A percentile compares a stretch with the other conserved stretches of the same genome.
These are phyloP conservation scores for Cladophialophora carrionii DNA, from an alignment of 2,329 filamentous ascomycete genomes.

Conservation along the genomic window DNA sequence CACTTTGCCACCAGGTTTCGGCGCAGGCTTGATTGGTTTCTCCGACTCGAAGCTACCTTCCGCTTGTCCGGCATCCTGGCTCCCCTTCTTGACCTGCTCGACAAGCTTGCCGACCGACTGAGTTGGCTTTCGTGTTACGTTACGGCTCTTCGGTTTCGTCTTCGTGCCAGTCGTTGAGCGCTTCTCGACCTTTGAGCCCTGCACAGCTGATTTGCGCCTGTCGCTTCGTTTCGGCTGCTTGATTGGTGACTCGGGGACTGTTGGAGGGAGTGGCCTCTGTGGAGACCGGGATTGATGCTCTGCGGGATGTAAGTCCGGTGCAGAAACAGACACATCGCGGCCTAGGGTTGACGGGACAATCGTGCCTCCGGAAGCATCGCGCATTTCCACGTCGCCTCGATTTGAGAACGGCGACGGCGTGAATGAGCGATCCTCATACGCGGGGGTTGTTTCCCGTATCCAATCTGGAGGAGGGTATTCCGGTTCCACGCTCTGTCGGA, in stretches of 20 bases:
- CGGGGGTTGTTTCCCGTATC: conserved; percentile 28
- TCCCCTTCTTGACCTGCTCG: conserved; percentile 21
- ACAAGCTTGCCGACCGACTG: conserved; percentile 24
- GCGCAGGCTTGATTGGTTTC: background rate
- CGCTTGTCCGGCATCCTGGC: conserved; percentile 5
- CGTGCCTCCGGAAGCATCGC: conserved; percentile 5
- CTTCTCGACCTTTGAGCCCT: conserved; percentile 31
- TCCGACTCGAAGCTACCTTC: background rate
- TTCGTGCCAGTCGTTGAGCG: conserved; percentile 26
- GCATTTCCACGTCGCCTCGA: conserved; percentile 27
- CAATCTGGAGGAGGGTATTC: conserved; percentile 24
- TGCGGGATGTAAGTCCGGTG: conserved; percentile 1
- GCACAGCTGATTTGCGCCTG: conserved; percentile 26
- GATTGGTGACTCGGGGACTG: conserved; percentile 19
- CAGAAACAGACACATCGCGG: conserved; percentile 17
- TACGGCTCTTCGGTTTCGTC: conserved; percentile 29
- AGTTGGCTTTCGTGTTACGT: conserved; percentile 27
- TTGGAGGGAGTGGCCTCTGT: conserved; percentile 15
- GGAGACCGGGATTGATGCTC: conserved; percentile 11
- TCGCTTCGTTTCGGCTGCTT: conserved; percentile 32
- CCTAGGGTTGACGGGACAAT: background rate
- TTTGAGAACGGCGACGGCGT: conserved; percentile 33
- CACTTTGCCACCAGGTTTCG: conserved; percentile 16
- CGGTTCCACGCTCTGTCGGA: conserved; percentile 34
- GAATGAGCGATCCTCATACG: conserved; percentile 31